These are phyloP conservation scores for Lophiotrema nucula DNA, from an alignment of 495 filamentous ascomycete species.

Conservation along the genomic window DNA sequence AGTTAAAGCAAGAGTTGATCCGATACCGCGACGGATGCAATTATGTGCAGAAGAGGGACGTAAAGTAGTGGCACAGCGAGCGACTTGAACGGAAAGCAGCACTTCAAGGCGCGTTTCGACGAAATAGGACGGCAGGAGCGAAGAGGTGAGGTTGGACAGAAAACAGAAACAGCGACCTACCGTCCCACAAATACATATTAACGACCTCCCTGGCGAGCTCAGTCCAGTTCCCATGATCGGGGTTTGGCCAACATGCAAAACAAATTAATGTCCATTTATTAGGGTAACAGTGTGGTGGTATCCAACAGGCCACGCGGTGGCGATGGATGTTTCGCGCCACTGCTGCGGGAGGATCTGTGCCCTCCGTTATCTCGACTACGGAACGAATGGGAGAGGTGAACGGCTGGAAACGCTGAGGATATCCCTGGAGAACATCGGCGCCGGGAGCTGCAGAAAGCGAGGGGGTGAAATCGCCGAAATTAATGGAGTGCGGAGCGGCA, in stretches of 20 bases:
- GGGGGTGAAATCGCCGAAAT: not conserved
- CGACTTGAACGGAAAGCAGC: conserved; percentile 10
- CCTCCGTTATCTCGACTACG: not conserved
- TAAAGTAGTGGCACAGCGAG: not conserved
- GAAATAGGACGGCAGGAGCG: not conserved
- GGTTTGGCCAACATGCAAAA: not conserved
- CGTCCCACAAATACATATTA: not conserved
- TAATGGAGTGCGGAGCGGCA: no score
- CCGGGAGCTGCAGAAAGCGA: not conserved
- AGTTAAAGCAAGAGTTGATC: no score
- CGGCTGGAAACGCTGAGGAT: not conserved
- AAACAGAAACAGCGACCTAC: not conserved
- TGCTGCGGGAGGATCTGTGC: not conserved
- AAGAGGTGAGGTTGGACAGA: not conserved
- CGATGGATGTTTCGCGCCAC: not conserved
- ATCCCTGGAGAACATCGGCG: not conserved
- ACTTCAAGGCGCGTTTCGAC: conserved; percentile 24
- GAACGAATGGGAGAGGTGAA: not conserved
- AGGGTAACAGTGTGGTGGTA: not conserved
- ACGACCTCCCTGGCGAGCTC: not conserved
- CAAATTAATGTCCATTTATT: not conserved
- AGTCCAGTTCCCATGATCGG: no score
- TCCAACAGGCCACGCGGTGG: not conserved
- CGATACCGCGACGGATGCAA: no score
- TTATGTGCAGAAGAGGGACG: not conserved